Percentiles rank a stretch among this genome's conserved stretches.
phyloP scores from a whole-genome alignment of 306 rosid genomes.

The Prunus campanulata region DNA sequence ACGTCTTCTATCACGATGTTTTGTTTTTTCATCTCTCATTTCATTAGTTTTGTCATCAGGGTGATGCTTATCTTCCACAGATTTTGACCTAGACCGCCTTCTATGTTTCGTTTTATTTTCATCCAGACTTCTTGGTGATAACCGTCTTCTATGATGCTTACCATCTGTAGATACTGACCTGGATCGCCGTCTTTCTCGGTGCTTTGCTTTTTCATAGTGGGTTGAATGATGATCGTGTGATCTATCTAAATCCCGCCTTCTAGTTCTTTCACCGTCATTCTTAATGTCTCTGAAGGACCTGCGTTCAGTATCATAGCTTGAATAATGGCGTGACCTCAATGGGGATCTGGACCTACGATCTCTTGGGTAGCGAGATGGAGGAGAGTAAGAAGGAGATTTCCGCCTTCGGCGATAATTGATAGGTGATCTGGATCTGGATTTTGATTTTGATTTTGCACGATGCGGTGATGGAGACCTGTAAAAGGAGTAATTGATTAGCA shows the following conservation, averaged over 20 bases:
- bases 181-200: slow-evolving; percentile 62
- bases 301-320: slow-evolving; percentile 54
- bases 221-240: slow-evolving; percentile 43
- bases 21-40: slow-evolving; percentile 48
- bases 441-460: slow-evolving; percentile 54
- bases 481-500: slow-evolving; percentile 18
- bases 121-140: slow-evolving; percentile 59
- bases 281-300: slow-evolving; percentile 59
- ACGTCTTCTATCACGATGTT: slow-evolving; percentile 47
- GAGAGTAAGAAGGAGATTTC: slow-evolving; percentile 87
- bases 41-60: slow-evolving; percentile 29
- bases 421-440: slow-evolving; percentile 87
- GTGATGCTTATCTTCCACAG: slow-evolving; percentile 55
- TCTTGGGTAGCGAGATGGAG: slow-evolving; percentile 53
- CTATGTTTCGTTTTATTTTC: slow-evolving; percentile 61
- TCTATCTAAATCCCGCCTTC: slow-evolving; percentile 73
- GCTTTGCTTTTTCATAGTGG: slow-evolving; percentile 50
- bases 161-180: slow-evolving; percentile 68
- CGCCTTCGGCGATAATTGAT: slow-evolving; percentile 59
- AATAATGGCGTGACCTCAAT: slow-evolving; percentile 53
- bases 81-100: slow-evolving; percentile 74
- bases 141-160: slow-evolving; percentile 49
- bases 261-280: slow-evolving; percentile 61
- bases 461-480: slow-evolving; percentile 76
- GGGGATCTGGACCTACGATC: slow-evolving; percentile 84